A percentile compares a stretch with the other conserved stretches of the same genome.
Conservation (phyloP, 148 eudicot genomes). For the Cornus kousa region DNA sequence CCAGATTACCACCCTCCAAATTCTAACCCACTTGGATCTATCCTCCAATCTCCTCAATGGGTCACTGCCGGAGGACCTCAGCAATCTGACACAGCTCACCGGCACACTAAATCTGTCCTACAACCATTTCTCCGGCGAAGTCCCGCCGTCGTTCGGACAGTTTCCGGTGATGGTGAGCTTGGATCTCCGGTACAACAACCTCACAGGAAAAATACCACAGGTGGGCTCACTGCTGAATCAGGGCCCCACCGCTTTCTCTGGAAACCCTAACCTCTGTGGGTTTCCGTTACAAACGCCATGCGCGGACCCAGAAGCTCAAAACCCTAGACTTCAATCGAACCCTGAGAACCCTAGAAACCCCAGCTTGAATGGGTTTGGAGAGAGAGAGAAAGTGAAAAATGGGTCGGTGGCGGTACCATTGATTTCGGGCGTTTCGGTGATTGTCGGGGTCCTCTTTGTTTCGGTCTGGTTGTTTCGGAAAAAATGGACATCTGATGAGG, state of each 20-base stretch:
- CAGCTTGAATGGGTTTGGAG: slow-evolving; percentile 26
- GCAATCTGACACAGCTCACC: slow-evolving; percentile 42
- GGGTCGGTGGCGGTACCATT: slow-evolving; percentile 46
- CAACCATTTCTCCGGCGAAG: slow-evolving; percentile 62
- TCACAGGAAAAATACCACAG: slow-evolving; percentile 80
- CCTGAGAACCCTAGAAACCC: slow-evolving; percentile 39
- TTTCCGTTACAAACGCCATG: slow-evolving; percentile 62
- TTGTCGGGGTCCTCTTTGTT: slow-evolving; percentile 46
- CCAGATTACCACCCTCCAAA: slow-evolving; percentile 36
- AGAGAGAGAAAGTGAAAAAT: slow-evolving; percentile 15
- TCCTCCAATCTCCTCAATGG: slow-evolving; percentile 72
- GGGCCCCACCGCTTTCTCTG: slow-evolving; percentile 94
- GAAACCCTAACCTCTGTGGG: slow-evolving; percentile 81
- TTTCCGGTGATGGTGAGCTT: slow-evolving; percentile 76
- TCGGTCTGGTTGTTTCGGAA: slow-evolving; percentile 54
- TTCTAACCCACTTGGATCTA: slow-evolving; percentile 50
- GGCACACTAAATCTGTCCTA: slow-evolving; percentile 75
- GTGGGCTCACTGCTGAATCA: slow-evolving; percentile 76
- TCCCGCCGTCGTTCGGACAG: slow-evolving; percentile 65
- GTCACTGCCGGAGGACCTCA: slow-evolving; percentile 48
- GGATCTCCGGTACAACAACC: slow-evolving; percentile 71
- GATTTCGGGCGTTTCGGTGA: slow-evolving; percentile 43
- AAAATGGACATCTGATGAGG: slow-evolving; percentile 40
- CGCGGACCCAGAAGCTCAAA: slow-evolving; percentile 58
- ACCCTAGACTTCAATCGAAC: slow-evolving; percentile 42